These are phyloP conservation scores for Gaultheria prostrata DNA, from an alignment of 148 eudicot species.

Conservation along the genomic window DNA sequence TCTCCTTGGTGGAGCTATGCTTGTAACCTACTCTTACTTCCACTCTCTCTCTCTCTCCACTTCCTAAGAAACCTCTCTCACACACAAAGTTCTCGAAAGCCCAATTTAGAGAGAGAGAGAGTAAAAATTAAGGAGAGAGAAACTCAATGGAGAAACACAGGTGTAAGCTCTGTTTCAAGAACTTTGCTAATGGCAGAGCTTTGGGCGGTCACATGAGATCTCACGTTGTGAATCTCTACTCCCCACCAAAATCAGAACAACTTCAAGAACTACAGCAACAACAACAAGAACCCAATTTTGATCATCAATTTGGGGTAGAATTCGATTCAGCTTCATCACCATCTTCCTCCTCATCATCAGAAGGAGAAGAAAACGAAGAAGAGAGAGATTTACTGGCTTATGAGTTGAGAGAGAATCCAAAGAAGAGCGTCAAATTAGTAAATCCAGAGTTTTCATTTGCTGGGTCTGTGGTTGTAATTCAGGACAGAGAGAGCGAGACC, in stretches of 20 bases:
- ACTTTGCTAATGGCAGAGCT: constrained; percentile 66
- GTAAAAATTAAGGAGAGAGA: background rate
- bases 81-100: background rate
- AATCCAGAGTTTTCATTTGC: constrained; percentile 27
- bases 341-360: constrained; percentile 14
- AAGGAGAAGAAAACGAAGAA: constrained; percentile 12
- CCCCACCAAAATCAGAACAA: constrained; percentile 18
- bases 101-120: background rate
- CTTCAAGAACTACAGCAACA: background rate
- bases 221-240: constrained; percentile 49
- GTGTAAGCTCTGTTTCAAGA: constrained; percentile 61
- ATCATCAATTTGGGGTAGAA: constrained; percentile 13
- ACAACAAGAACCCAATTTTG: background rate
- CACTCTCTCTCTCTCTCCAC: constrained; percentile 24
- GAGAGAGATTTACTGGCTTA: constrained; percentile 17
- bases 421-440: constrained; percentile 24
- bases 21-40: constrained; percentile 63
- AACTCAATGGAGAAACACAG: constrained; percentile 50
- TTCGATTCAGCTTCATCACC: constrained; percentile 17
- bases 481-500: constrained; percentile 52
- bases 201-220: constrained; percentile 95
- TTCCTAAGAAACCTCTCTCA: background rate
- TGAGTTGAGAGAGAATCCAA: constrained; percentile 26
- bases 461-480: constrained; percentile 18
- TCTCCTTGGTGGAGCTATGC: constrained; percentile 54